A percentile compares a stretch with the other conserved stretches of the same genome.
These are phyloP conservation scores for Elaeis oleifera DNA, from an alignment of 202 grass and related monocot genomes.

Conservation along the genomic window DNA sequence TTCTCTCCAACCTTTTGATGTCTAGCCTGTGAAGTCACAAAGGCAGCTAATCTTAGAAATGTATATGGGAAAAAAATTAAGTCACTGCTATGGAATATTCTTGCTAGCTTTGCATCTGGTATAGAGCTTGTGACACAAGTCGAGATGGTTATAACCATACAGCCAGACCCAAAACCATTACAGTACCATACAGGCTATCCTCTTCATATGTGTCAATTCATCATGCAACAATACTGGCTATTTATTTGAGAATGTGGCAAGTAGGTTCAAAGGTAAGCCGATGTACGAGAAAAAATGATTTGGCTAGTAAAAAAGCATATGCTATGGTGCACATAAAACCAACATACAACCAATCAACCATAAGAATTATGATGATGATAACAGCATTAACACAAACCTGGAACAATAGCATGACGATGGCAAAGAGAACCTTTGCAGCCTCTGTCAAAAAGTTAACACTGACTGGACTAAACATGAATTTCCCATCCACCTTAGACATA, in stretches of 20 bases:
- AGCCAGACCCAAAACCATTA: no score
- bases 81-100: background rate
- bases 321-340: background rate
- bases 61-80: constrained; percentile 1
- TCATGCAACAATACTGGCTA: no score
- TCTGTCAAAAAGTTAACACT: constrained; percentile 94
- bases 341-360: background rate
- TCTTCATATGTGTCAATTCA: no score
- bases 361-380: background rate
- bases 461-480: constrained; percentile 91
- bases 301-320: constrained; percentile 18
- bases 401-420: constrained; percentile 76
- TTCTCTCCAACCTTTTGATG: constrained; percentile 95
- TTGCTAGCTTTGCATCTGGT: no score
- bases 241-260: no score
- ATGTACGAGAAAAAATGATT: background rate
- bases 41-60: constrained; percentile 5
- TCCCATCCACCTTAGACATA: constrained; percentile 96
- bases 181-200: no score
- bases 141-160: no score
- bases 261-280: no score
- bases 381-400: constrained; percentile 49
- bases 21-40: constrained; percentile 59
- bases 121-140: no score
- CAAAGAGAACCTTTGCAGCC: constrained; percentile 84